These are phyloP conservation scores for Physaria fendleri DNA, from an alignment of 345 rosid species.

Conservation along the genomic window DNA sequence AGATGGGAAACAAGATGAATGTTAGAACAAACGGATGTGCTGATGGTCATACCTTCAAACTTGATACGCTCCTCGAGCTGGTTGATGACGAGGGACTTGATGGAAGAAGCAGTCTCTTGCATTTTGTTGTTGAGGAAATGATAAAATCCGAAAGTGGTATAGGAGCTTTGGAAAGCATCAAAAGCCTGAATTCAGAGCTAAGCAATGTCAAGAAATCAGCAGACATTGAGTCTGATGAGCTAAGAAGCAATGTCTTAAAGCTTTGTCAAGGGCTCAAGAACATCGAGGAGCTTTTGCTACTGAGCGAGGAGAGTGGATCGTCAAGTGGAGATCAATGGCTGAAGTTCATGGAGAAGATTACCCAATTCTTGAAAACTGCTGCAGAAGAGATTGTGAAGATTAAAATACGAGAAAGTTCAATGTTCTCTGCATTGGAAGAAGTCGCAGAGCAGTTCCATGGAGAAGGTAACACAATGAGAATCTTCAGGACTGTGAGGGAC, in stretches of 20 bases:
- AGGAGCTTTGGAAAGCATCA: constrained; percentile 57
- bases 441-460: constrained; percentile 91
- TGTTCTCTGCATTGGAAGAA: constrained; percentile 67
- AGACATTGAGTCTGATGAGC: constrained; percentile 74
- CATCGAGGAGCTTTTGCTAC: constrained; percentile 33
- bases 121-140: constrained; percentile 86
- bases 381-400: constrained; percentile 69
- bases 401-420: constrained; percentile 72
- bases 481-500: constrained; percentile 85
- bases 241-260: too few species aligned
- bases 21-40: constrained; percentile 72
- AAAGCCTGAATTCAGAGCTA: constrained; percentile 65
- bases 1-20: constrained; percentile 84
- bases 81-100: constrained; percentile 80
- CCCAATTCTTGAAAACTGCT: constrained; percentile 46
- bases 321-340: constrained; percentile 37
- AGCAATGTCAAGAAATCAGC: constrained; percentile 81
- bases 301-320: constrained; percentile 18
- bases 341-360: constrained; percentile 57
- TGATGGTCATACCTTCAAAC: constrained; percentile 78
- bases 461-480: constrained; percentile 81
- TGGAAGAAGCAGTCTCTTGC: constrained; percentile 84
- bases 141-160: constrained; percentile 66
- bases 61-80: constrained; percentile 85
- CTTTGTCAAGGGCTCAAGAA: constrained; percentile 55